Evolutionary conservation across 116 monocot species (phyloP), one percentile per base, ranked within the genome.

Genomic region (Trichopus zeylanicus): DNA sequence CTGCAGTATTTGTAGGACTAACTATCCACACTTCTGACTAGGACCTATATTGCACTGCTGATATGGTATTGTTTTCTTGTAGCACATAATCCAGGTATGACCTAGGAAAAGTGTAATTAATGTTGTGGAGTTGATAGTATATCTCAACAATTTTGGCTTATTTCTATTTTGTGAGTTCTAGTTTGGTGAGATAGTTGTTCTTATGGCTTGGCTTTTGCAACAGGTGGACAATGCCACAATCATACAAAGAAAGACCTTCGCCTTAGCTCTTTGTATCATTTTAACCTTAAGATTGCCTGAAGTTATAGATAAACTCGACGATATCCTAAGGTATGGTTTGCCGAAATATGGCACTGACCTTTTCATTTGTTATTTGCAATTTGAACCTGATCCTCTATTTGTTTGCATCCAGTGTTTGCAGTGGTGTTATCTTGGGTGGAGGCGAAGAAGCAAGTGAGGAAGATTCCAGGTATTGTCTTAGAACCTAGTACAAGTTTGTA

Each of bases 251-350:
- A 97, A 91, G 63, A 67, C 74, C 0, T 97, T 82, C 67, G 97
- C 90, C 27, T 78, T 77, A 46, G 91, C 97, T 33, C 84, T 97
- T 67, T 72, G 84, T 30, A 68, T 97, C 42, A 87, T 87, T 70
- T 78, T 91, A 68, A 87, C 97, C 10, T 73, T 97, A 35, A 79
- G 87, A 73, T 53, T 91, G 31, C 91, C 87, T 59, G 70, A 90
- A 67, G 91, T 97, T 31, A 76, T 97, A n/a, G 91, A 97, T 69
- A 87, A 80, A 70, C 82, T 97, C 42, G 97, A 97, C 61, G 91
- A 91, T 56, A 91, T 91, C 47, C 69, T 97, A 46, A 97, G 91
- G 97, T 97, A 77, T 23, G 38, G 23, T 51, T 26, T 27, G 32
- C 56, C 26, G n/a, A 15, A 8, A 31, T 13, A 35, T 16, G 2